phyloP scores from a whole-genome alignment of 768 basidiomycete genomes.

The Lactarius sanguifluus region DNA sequence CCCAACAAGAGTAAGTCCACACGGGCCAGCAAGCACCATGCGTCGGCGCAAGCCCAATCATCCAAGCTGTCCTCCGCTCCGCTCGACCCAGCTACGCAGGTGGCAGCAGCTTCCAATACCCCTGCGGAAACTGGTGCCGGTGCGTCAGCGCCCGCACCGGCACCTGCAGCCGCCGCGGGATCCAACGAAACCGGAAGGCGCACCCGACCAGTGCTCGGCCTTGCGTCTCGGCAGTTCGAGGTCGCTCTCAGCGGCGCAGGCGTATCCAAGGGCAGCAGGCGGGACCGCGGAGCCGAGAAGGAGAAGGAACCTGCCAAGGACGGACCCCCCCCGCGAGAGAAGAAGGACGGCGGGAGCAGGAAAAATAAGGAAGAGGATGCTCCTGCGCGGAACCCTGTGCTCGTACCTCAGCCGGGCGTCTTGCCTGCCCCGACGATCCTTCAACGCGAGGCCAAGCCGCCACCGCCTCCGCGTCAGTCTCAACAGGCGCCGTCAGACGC shows the following conservation, averaged over 20 bases:
- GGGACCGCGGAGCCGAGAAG: slow-evolving; percentile 32
- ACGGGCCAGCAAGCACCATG: slow-evolving; percentile 19
- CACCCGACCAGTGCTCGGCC: slow-evolving; percentile 56
- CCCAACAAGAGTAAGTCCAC: slow-evolving; percentile 20
- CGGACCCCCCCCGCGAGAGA: slow-evolving; percentile 11
- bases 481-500: slow-evolving; percentile 5
- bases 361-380: slow-evolving; percentile 17
- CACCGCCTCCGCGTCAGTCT: slow-evolving; percentile 2
- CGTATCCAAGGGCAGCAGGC: slow-evolving; percentile 41
- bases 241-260: slow-evolving; percentile 68
- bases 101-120: slow-evolving; percentile 9
- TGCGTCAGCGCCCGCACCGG: slow-evolving; percentile 13
- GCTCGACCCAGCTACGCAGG: neutral
- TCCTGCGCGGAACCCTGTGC: neutral
- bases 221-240: slow-evolving; percentile 68
- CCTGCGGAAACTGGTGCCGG: slow-evolving; percentile 8
- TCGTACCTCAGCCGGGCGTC: slow-evolving; percentile 14
- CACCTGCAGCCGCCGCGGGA: slow-evolving; percentile 30
- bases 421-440: slow-evolving; percentile 32
- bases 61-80: slow-evolving; percentile 5
- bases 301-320: slow-evolving; percentile 32
- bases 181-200: slow-evolving; percentile 39
- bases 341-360: slow-evolving; percentile 24
- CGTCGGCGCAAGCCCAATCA: slow-evolving; percentile 11
- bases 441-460: slow-evolving; percentile 31